These are phyloP conservation scores for Cupressus sempervirens DNA, from an alignment of 75 land plant species.

Conservation along the genomic window DNA sequence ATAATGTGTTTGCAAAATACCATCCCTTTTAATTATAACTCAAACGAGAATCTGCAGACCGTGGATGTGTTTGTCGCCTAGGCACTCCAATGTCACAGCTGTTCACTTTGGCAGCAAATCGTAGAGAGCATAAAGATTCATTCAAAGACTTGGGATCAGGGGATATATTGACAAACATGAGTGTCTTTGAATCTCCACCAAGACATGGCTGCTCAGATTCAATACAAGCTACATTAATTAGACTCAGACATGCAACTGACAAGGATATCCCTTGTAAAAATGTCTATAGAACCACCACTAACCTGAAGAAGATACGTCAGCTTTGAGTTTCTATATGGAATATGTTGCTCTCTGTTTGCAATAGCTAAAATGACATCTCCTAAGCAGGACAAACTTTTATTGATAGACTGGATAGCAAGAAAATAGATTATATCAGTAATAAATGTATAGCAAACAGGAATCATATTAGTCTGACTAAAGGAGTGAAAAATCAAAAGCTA, in stretches of 20 bases:
- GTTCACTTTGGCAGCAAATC: conserved; percentile 84
- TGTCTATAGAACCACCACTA: conserved; percentile 11
- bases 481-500: not conserved
- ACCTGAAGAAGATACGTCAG: conserved; percentile 97
- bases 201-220: conserved; percentile 69
- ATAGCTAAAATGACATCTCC: conserved; percentile 87
- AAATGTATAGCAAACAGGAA: not conserved
- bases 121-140: conserved; percentile 78
- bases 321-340: conserved; percentile 90
- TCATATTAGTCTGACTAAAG: not conserved
- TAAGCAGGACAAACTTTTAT: conserved; percentile 76
- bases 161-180: conserved; percentile 90
- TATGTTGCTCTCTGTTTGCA: conserved; percentile 81
- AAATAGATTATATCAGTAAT: not conserved
- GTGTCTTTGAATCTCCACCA: conserved; percentile 92
- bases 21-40: conserved; percentile 34
- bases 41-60: conserved; percentile 35
- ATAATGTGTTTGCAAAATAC: not conserved
- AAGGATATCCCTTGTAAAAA: not conserved
- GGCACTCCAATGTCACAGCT: conserved; percentile 86
- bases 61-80: conserved; percentile 57
- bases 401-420: conserved; percentile 67
- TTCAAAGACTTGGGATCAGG: conserved; percentile 72
- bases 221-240: not conserved
- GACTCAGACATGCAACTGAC: not conserved